Conservation (phyloP, 176 grass and related monocot species). For the Microstegium vimineum region DNA sequence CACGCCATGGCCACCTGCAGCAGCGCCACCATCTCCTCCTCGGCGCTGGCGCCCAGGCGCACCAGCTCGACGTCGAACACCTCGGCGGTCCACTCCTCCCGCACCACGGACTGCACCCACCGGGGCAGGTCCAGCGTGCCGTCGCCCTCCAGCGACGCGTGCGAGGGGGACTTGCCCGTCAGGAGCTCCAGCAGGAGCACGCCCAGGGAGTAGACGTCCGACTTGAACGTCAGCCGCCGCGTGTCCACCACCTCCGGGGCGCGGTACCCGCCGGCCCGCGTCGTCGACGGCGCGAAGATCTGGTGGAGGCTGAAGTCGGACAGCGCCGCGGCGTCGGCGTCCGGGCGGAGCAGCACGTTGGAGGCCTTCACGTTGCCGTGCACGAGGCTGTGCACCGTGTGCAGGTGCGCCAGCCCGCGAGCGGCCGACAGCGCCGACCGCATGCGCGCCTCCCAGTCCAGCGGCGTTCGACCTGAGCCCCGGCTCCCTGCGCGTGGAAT, state of each 20-base stretch:
- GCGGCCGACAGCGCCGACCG: conserved; percentile 65
- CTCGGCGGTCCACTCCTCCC: conserved; percentile 98
- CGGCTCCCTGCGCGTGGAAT: conserved; percentile 59
- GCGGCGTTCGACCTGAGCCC: conserved; percentile 66
- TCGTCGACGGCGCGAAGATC: conserved; percentile 53
- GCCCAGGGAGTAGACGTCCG: conserved; percentile 89
- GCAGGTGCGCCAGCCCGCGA: conserved; percentile 73
- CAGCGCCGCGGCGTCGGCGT: conserved; percentile 59
- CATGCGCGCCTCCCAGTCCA: conserved; percentile 93
- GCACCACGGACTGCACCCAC: conserved; percentile 98
- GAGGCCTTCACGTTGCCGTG: conserved; percentile 93
- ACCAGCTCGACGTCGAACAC: conserved; percentile 98
- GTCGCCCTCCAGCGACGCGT: conserved; percentile 74
- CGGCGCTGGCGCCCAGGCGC: conserved; percentile 66
- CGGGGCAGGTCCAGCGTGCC: conserved; percentile 83
- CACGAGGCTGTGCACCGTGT: conserved; percentile 55
- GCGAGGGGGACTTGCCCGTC: conserved; percentile 76
- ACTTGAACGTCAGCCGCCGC: conserved; percentile 74
- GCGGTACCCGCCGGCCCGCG: conserved; percentile 56
- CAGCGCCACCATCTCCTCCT: conserved; percentile 99
- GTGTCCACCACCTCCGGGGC: conserved; percentile 81
- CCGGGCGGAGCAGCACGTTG: conserved; percentile 84
- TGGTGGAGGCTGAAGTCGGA: conserved; percentile 78
- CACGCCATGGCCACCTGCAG: conserved; percentile 98
- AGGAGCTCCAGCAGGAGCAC: conserved; percentile 87